Evolutionary conservation across 2,329 filamentous ascomycete genomes (phyloP), one percentile per base, ranked within the genome.

Genomic region (Didymella sp.): DNA sequence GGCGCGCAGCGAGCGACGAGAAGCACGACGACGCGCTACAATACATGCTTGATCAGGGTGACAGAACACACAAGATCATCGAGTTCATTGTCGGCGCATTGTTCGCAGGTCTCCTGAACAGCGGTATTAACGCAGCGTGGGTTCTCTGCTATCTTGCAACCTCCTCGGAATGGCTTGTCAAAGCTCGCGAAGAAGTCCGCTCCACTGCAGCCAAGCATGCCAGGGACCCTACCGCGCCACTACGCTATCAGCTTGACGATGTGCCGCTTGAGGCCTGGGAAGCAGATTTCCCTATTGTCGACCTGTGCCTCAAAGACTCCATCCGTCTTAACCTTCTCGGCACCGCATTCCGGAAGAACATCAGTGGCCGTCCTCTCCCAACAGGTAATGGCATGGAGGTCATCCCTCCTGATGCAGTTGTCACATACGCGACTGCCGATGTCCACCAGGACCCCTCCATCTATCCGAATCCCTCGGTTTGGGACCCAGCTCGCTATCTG

Each of bases 61-160:
- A 81, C n/a, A 71, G 68, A 15, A 76, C 81, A 11, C 63, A 69
- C 7, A 72, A 78, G 43, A 79, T 84, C 30, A 74, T 83, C 15
- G 61, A 62, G 12, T 84, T 85, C 68, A 76, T 84, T 30, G 72
- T 86, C n/a, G 79, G 80, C 12, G 74, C 82, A 0, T 71, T 87
- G 3, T 85, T 84, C 64, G 84, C 84, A 1, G 84, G 84, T n/a
- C 74, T 83, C 30, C 61, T 85, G n/a, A 87, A 86, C 70, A 82
- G 75, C 22, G 83, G 83, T 35, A 79, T 84, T 67, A 85, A 84
- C 60, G 80, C 81, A 1, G 79, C 80, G 2, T 85, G 80, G 78
- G 72, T 85, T 2, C 46, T 72, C 22, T 68, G 63, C 61, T 75
- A 68, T 45, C 68, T 75, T 2, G 69, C 71, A 2, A 66, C 60